phyloP scores from a whole-genome alignment of 352 stramenopile species.

The Pythium monospermum region DNA sequence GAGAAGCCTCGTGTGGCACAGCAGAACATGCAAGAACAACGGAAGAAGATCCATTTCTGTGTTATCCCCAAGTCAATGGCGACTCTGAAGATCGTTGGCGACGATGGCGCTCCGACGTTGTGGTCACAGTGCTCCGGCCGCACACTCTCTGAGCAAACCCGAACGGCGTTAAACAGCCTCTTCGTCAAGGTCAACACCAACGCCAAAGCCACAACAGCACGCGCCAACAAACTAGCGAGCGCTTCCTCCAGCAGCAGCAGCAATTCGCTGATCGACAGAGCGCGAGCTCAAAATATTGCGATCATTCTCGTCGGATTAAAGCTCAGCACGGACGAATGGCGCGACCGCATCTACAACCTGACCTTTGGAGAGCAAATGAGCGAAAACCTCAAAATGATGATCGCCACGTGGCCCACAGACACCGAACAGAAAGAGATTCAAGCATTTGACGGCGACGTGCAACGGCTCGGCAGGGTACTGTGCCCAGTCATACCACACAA shows the following conservation, averaged over 20 bases:
- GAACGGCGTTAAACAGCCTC: neutral
- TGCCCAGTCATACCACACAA: neutral
- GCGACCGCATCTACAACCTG: conserved; percentile 7
- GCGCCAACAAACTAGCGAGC: neutral
- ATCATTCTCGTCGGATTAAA: conserved; percentile 11
- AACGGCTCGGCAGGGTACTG: neutral
- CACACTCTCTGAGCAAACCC: neutral
- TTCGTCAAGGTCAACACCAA: neutral
- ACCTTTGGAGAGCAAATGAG: neutral
- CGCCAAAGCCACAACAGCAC: neutral
- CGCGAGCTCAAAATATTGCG: conserved; percentile 6
- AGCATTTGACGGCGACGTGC: neutral
- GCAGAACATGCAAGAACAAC: neutral
- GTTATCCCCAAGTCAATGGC: neutral
- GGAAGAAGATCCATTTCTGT: neutral
- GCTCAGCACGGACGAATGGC: conserved; percentile 9
- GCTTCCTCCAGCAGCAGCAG: neutral
- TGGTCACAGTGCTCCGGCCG: neutral
- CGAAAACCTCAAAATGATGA: conserved; percentile 9
- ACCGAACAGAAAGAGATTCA: conserved; percentile 4
- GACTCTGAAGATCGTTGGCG: neutral
- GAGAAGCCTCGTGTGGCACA: too few species aligned
- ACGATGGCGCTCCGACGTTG: neutral
- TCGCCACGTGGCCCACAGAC: conserved; percentile 2
- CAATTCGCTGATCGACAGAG: conserved; percentile 5